phyloP scores from a whole-genome alignment of 768 basidiomycete species.

The Polyporus arcularius region DNA sequence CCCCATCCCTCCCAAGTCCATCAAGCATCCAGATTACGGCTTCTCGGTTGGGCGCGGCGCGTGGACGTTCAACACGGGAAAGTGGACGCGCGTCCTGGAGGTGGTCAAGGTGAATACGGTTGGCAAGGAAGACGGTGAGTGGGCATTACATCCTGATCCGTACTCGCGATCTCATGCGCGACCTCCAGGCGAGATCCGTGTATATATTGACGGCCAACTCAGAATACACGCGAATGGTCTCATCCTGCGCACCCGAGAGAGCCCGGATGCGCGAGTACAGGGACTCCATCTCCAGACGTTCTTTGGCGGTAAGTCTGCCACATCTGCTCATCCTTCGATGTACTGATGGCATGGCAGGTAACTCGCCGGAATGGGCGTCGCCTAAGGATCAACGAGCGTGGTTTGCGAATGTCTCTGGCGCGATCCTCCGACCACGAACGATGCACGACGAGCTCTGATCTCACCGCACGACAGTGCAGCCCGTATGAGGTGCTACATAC shows the following conservation, averaged over 20 bases:
- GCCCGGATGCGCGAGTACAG: conserved; percentile 48
- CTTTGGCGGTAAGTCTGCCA: conserved; percentile 59
- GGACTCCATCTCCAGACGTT: conserved; percentile 80
- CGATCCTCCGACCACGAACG: conserved; percentile 25
- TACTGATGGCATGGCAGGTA: conserved; percentile 54
- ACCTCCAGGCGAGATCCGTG: conserved; percentile 57
- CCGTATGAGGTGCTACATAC: no score
- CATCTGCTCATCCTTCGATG: conserved; percentile 40
- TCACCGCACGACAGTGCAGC: no score
- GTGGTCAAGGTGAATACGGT: conserved; percentile 70
- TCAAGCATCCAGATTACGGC: conserved; percentile 59
- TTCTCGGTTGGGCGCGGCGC: conserved; percentile 68
- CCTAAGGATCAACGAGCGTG: conserved; percentile 59
- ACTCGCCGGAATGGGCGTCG: conserved; percentile 59
- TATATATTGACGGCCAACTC: conserved; percentile 62
- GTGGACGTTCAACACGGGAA: conserved; percentile 51
- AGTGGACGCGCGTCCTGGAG: conserved; percentile 65
- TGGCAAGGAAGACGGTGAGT: conserved; percentile 57
- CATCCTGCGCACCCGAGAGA: conserved; percentile 40
- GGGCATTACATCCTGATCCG: conserved; percentile 1
- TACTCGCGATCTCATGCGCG: neutral
- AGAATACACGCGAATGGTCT: conserved; percentile 55
- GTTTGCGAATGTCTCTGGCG: conserved; percentile 60
- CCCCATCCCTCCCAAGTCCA: conserved; percentile 49
- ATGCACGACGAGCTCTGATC: conserved; percentile 8